A percentile compares a stretch with the other conserved stretches of the same genome.
These are phyloP conservation scores for Scheffersomyces amazonensis DNA, from an alignment of 805 yeast genomes.

Conservation along the genomic window DNA sequence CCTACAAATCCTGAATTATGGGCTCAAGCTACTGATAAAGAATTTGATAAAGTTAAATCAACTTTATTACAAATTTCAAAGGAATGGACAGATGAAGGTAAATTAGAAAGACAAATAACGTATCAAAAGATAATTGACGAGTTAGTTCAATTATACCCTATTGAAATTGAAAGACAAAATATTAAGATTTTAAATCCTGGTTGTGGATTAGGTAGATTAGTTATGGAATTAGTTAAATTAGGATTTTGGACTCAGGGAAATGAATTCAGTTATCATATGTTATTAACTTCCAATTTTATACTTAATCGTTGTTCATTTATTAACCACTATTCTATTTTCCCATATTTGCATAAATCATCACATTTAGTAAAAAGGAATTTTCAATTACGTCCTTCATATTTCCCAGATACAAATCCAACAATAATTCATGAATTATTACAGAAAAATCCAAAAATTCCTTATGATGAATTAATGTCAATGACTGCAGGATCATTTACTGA, in stretches of 20 bases:
- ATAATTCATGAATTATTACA: conserved; percentile 26
- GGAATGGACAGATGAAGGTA: conserved; percentile 62
- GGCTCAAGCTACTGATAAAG: conserved; percentile 38
- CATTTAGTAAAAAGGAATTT: conserved; percentile 42
- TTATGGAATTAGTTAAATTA: conserved; percentile 48
- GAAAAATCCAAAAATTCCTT: conserved; percentile 38
- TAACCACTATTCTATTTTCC: conserved; percentile 44
- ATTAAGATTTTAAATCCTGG: conserved; percentile 58
- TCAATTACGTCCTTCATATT: conserved; percentile 47
- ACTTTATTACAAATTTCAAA: conserved; percentile 55
- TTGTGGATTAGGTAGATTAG: conserved; percentile 60
- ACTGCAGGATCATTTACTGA: conserved; percentile 72
- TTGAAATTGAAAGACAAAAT: conserved; percentile 28
- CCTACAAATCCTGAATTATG: conserved; percentile 35
- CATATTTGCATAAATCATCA: conserved; percentile 53
- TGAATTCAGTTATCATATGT: conserved; percentile 65
- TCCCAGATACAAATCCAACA: conserved; percentile 53
- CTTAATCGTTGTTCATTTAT: conserved; percentile 45
- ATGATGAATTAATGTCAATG: conserved; percentile 61
- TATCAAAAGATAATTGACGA: conserved; percentile 37
- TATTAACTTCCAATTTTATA: conserved; percentile 52
- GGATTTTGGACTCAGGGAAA: conserved; percentile 69
- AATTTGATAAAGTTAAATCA: conserved; percentile 56
- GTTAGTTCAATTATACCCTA: conserved; percentile 36
- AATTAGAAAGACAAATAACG: conserved; percentile 38